phyloP scores from a whole-genome alignment of 176 grass and related monocot genomes.

The Bolboschoenus planiculmis region DNA sequence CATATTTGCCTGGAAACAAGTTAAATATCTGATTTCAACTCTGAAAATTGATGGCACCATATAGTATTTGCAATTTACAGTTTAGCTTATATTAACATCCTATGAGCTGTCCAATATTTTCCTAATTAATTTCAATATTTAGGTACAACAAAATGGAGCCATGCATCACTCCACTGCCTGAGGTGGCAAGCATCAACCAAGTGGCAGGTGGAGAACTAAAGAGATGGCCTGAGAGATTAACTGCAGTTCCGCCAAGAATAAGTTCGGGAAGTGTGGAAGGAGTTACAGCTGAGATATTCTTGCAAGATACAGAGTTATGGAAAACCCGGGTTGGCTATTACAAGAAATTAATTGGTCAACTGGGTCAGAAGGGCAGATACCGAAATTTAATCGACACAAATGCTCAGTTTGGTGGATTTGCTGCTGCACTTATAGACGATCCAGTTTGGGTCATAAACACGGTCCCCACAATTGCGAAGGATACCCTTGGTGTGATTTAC shows the following conservation, averaged over 20 bases:
- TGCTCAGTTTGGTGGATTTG: constrained; percentile 65
- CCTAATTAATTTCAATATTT: neutral
- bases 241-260: constrained; percentile 67
- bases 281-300: constrained; percentile 51
- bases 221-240: constrained; percentile 83
- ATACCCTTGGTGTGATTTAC: constrained; percentile 79
- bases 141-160: constrained; percentile 81
- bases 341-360: constrained; percentile 52
- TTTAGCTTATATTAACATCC: neutral
- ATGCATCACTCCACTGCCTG: constrained; percentile 71
- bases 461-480: constrained; percentile 51
- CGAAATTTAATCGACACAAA: constrained; percentile 97
- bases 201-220: constrained; percentile 65
- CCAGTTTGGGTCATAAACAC: constrained; percentile 95
- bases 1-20: neutral
- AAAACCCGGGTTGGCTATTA: constrained; percentile 67
- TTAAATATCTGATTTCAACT: neutral
- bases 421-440: constrained; percentile 54
- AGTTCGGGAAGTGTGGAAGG: constrained; percentile 56
- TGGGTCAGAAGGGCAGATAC: constrained; percentile 70
- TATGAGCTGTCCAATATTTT: constrained; percentile 5
- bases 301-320: constrained; percentile 61
- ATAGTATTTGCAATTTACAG: neutral
- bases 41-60: neutral
- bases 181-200: constrained; percentile 38